Conservation (phyloP, 768 basidiomycete genomes). For the Cantharellus anzutake region DNA sequence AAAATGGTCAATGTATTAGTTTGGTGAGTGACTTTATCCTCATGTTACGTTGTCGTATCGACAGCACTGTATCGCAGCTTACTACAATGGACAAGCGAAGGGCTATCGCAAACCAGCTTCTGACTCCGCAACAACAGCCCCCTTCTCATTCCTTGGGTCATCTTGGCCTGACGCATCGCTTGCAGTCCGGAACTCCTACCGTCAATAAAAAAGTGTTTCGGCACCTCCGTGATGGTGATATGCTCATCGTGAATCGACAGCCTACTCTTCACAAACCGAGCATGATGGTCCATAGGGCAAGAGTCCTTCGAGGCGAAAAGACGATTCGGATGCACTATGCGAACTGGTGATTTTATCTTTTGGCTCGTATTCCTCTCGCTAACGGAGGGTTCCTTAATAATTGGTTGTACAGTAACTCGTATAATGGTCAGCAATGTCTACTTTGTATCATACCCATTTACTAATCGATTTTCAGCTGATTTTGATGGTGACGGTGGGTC, state of each 20-base stretch:
- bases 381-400: too few species aligned
- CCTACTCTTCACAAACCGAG: conserved; percentile 97
- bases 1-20: conserved; percentile 78
- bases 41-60: background rate
- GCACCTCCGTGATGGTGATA: conserved; percentile 86
- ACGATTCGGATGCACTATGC: conserved; percentile 99
- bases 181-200: conserved; percentile 23
- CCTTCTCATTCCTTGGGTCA: conserved; percentile 23
- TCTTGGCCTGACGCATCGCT: conserved; percentile 50
- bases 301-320: conserved; percentile 86
- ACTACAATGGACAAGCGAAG: conserved; percentile 58
- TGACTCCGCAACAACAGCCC: conserved; percentile 70
- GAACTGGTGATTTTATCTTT: conserved; percentile 48
- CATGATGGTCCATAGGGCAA: conserved; percentile 97
- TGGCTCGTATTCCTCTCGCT: background rate
- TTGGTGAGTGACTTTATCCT: background rate
- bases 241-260: conserved; percentile 90
- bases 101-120: conserved; percentile 85
- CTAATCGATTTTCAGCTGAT: conserved; percentile 33
- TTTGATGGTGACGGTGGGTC: conserved; percentile 76
- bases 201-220: conserved; percentile 96
- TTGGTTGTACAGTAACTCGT: conserved; percentile 57
- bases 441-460: background rate
- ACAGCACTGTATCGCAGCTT: background rate
- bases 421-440: conserved; percentile 48